Evolutionary conservation across 116 monocot genomes (phyloP).

Genomic region (Trichopus zeylanicus): DNA sequence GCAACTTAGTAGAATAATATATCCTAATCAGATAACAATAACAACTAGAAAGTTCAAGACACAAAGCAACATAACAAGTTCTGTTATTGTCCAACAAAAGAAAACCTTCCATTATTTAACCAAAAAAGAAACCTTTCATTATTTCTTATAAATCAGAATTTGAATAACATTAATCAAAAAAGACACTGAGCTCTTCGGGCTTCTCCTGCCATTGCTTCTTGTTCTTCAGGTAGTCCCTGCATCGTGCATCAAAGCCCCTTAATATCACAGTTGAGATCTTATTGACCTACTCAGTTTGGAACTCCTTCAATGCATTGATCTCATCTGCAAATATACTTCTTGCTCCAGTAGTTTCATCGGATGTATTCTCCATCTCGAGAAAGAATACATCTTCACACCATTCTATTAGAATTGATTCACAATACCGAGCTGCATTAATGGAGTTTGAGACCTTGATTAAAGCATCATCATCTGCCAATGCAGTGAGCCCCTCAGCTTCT

Average conservation of each 20-base stretch:
- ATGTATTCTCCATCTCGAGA: conserved; percentile 51
- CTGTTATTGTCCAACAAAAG: no score
- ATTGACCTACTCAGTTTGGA: conserved; percentile 54
- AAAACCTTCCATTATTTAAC: no score
- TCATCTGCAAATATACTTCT: conserved; percentile 51
- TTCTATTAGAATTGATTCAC: conserved; percentile 55
- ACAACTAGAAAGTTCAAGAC: no score
- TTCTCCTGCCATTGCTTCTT: conserved; percentile 84
- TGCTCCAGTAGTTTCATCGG: conserved; percentile 6
- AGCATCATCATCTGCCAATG: conserved; percentile 84
- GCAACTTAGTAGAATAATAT: no score
- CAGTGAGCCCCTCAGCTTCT: conserved; percentile 86
- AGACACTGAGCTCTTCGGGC: conserved; percentile 27
- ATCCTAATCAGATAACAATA: no score
- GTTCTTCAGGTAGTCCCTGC: conserved; percentile 73
- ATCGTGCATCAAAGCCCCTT: conserved; percentile 68
- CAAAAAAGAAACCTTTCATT: no score
- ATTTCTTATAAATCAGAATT: no score
- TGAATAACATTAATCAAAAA: no score
- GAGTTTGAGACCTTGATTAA: conserved; percentile 48
- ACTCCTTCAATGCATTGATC: conserved; percentile 28
- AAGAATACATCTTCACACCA: conserved; percentile 91
- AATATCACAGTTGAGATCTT: conserved; percentile 69
- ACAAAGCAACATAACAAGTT: no score
- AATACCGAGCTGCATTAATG: conserved; percentile 64